A percentile compares a stretch with the other conserved stretches of the same genome.
Evolutionary conservation across 331 rosid species (phyloP).

Genomic region (Malus hybrid): DNA sequence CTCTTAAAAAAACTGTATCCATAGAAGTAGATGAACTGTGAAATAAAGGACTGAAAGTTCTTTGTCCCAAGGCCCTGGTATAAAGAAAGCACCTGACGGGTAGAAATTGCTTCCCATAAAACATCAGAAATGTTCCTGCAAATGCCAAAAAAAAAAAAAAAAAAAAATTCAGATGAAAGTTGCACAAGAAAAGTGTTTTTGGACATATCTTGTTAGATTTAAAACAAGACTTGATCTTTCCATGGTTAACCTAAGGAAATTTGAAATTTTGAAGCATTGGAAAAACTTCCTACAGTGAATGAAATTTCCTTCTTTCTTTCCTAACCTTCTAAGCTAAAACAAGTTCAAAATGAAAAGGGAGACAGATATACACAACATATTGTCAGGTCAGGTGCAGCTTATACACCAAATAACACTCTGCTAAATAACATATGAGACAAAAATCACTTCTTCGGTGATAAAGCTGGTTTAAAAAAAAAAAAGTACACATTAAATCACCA

Average conservation of each 20-base stretch:
- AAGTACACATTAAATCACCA: neutral
- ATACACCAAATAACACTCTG: neutral
- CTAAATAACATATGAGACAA: neutral
- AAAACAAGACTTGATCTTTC: neutral
- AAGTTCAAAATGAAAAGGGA: neutral
- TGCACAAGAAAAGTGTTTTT: neutral
- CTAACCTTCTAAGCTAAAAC: neutral
- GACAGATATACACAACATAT: neutral
- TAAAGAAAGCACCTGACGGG: conserved; percentile 64
- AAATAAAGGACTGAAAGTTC: conserved; percentile 74
- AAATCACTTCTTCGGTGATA: neutral
- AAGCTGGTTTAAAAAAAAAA: neutral
- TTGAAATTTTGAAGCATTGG: neutral
- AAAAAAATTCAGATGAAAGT: neutral
- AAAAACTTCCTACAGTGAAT: neutral
- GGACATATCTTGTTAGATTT: neutral
- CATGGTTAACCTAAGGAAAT: too few species aligned
- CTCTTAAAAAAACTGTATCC: conserved; percentile 86
- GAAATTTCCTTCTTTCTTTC: neutral
- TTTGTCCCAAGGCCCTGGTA: conserved; percentile 95
- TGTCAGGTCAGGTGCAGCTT: neutral
- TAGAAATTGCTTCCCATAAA: conserved; percentile 85
- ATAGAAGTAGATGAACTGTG: conserved; percentile 79
- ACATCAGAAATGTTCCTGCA: conserved; percentile 91
- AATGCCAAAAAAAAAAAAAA: neutral